phyloP scores from a whole-genome alignment of 768 basidiomycete genomes.

The Termitomyces sp. region DNA sequence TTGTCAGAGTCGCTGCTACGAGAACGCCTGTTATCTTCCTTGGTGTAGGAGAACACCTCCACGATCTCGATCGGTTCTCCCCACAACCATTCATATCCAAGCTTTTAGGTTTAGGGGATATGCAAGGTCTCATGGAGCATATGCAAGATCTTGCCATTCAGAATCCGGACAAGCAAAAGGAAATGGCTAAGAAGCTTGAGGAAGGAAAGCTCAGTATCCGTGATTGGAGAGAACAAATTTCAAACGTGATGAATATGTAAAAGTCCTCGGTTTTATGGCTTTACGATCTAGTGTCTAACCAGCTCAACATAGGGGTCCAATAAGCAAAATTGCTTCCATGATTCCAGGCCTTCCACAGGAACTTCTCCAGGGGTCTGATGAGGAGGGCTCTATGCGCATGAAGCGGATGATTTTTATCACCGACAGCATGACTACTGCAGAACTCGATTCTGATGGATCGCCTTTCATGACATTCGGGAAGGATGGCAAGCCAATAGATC shows the following conservation, averaged over 20 bases:
- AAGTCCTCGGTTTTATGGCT: conserved; percentile 20
- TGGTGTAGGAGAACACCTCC: conserved; percentile 95
- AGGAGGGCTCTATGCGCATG: conserved; percentile 86
- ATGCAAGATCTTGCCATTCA: conserved; percentile 95
- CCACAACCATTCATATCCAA: conserved; percentile 98
- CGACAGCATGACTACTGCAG: conserved; percentile 91
- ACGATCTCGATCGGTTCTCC: conserved; percentile 93
- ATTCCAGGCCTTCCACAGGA: conserved; percentile 95
- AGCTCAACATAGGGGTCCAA: conserved; percentile 72
- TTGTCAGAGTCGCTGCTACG: conserved; percentile 89
- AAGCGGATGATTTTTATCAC: conserved; percentile 99
- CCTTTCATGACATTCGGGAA: conserved; percentile 83
- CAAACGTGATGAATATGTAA: conserved; percentile 96
- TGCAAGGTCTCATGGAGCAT: conserved; percentile 97
- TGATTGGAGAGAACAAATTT: conserved; percentile 97
- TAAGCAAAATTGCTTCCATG: conserved; percentile 98
- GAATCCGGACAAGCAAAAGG: conserved; percentile 95
- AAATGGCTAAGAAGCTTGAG: conserved; percentile 96
- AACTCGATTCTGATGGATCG: conserved; percentile 93
- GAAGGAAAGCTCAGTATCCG: conserved; percentile 96
- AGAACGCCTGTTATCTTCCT: conserved; percentile 99
- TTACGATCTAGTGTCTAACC: conserved; percentile 6
- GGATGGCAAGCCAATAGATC: conserved; percentile 77
- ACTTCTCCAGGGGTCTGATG: conserved; percentile 86
- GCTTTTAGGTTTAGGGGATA: conserved; percentile 90